A percentile compares a stretch with the other conserved stretches of the same genome.
Evolutionary conservation across 352 stramenopile species (phyloP).

Genomic region (Phytophthora europaea): DNA sequence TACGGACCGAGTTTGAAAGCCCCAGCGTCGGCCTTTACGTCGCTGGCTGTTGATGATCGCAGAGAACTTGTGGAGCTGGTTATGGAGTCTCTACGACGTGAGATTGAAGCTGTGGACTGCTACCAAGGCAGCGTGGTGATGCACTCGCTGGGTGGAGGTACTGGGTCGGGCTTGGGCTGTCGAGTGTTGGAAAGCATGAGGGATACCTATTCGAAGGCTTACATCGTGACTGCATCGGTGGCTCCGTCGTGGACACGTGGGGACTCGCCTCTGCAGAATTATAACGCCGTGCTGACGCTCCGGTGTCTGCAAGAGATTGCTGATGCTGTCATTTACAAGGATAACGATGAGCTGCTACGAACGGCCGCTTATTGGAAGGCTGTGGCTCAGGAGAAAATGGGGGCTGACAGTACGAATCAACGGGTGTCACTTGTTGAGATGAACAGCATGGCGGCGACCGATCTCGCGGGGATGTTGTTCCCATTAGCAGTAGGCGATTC

Average conservation of each 20-base stretch:
- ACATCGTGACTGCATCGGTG: slow-evolving; percentile 74
- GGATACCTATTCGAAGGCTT: slow-evolving; percentile 79
- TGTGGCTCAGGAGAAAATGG: slow-evolving; percentile 1
- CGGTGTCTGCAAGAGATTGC: slow-evolving; percentile 72
- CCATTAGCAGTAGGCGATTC: slow-evolving; percentile 28
- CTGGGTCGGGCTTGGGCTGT: slow-evolving; percentile 84
- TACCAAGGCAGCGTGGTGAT: slow-evolving; percentile 83
- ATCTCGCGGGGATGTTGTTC: slow-evolving; percentile 74
- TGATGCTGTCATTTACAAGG: slow-evolving; percentile 87
- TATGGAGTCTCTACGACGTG: slow-evolving; percentile 80
- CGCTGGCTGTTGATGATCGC: slow-evolving; percentile 37
- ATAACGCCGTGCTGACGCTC: slow-evolving; percentile 86
- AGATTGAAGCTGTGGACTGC: slow-evolving; percentile 75
- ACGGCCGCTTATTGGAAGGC: slow-evolving; percentile 68
- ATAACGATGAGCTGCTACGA: slow-evolving; percentile 87
- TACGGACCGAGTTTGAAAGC: slow-evolving; percentile 38
- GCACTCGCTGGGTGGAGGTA: slow-evolving; percentile 87
- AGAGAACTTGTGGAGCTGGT: slow-evolving; percentile 68
- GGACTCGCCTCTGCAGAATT: slow-evolving; percentile 89
- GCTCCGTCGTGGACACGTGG: slow-evolving; percentile 70
- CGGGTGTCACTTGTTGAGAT: slow-evolving; percentile 67
- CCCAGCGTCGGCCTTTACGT: slow-evolving; percentile 42
- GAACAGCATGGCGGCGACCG: slow-evolving; percentile 62
- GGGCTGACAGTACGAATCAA: slow-evolving; percentile 10
- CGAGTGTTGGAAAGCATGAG: slow-evolving; percentile 84